Evolutionary conservation across 768 basidiomycete genomes (phyloP).

Genomic region (Russula foetens): DNA sequence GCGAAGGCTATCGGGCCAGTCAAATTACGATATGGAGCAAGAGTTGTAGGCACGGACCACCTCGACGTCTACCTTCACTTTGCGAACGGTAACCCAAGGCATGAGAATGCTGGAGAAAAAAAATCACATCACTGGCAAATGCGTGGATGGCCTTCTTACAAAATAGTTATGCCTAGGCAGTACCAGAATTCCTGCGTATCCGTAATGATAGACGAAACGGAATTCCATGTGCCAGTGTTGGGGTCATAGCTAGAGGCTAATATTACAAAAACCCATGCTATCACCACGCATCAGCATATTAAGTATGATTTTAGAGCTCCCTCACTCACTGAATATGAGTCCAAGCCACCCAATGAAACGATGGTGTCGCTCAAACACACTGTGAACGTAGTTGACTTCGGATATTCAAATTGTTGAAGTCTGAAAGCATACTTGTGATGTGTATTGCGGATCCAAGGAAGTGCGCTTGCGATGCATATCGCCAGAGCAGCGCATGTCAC

Average conservation of each 20-base stretch:
- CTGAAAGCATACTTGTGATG: constrained; percentile 60
- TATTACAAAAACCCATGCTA: constrained; percentile 59
- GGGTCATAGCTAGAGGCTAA: constrained; percentile 56
- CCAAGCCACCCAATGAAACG: constrained; percentile 68
- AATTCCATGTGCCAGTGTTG: constrained; percentile 47
- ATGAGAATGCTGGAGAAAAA: constrained; percentile 44
- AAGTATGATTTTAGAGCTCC: neutral
- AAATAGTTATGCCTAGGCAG: constrained; percentile 60
- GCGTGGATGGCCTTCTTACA: constrained; percentile 38
- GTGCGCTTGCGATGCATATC: constrained; percentile 53
- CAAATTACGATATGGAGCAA: neutral
- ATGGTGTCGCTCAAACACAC: constrained; percentile 74
- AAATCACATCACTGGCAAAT: neutral
- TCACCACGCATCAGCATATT: neutral
- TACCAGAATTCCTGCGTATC: constrained; percentile 76
- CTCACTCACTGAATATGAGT: constrained; percentile 42
- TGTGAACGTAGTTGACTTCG: constrained; percentile 24
- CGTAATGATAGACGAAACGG: constrained; percentile 44
- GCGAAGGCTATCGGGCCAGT: constrained; percentile 47
- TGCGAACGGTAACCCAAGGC: constrained; percentile 70
- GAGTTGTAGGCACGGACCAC: constrained; percentile 38
- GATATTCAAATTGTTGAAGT: neutral
- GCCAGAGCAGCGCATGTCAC: constrained; percentile 49
- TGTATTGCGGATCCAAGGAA: constrained; percentile 74
- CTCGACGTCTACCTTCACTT: constrained; percentile 67